phyloP scores from a whole-genome alignment of 1,284 basidiomycete species.

The Cutaneotrichosporon dermatis region DNA sequence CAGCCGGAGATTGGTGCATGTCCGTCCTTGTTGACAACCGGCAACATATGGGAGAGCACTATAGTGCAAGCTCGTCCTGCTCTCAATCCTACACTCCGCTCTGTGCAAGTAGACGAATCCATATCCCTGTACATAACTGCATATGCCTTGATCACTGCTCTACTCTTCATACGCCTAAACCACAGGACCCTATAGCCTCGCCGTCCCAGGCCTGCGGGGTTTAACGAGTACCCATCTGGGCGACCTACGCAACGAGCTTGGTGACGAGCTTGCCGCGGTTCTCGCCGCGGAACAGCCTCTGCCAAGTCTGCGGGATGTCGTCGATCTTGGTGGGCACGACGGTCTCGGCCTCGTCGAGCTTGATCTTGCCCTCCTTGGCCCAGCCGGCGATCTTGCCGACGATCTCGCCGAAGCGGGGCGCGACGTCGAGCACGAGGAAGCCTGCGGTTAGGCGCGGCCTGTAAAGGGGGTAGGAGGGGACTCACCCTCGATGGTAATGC shows the following conservation, averaged over 20 bases:
- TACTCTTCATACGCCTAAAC: too few relatives aligned
- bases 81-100: too few relatives aligned
- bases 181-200: too few relatives aligned
- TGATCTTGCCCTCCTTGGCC: constrained; percentile 37
- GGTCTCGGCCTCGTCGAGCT: constrained; percentile 32
- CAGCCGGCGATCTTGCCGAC: constrained; percentile 24
- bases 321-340: constrained; percentile 38
- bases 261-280: constrained; percentile 46
- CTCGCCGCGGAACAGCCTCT: constrained; percentile 35
- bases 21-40: too few relatives aligned
- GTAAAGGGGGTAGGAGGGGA: neutral
- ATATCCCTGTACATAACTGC: too few relatives aligned
- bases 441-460: constrained; percentile 17
- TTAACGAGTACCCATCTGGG: too few relatives aligned
- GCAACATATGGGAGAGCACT: too few relatives aligned
- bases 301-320: constrained; percentile 40
- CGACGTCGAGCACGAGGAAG: constrained; percentile 47
- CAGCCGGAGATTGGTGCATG: too few relatives aligned
- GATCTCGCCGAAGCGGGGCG: constrained; percentile 20
- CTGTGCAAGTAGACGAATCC: too few relatives aligned
- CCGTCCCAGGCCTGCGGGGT: too few relatives aligned
- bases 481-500: constrained; percentile 46
- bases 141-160: too few relatives aligned
- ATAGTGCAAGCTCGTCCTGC: too few relatives aligned
- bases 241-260: constrained; percentile 20